These are phyloP conservation scores for Pseudogymnoascus sp. DNA, from an alignment of 2,329 filamentous ascomycete genomes.

Conservation along the genomic window DNA sequence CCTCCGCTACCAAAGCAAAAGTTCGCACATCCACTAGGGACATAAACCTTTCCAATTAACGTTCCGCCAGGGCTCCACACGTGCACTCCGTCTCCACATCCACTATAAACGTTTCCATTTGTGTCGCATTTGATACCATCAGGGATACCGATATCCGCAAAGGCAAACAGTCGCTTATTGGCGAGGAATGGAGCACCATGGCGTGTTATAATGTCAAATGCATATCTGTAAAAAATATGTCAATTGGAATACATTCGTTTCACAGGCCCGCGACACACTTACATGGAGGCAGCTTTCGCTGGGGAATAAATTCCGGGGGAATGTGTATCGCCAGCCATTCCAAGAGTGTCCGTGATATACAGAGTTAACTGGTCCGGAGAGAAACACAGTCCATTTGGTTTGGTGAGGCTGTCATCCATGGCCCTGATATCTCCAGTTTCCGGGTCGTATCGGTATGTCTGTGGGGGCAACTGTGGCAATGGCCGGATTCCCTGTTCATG, in stretches of 20 bases:
- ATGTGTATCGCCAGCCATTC: constrained; percentile 21
- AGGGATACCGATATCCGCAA: constrained; percentile 42
- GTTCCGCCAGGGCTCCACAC: constrained; percentile 42
- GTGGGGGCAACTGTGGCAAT: constrained; percentile 42
- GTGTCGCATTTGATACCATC: constrained; percentile 51
- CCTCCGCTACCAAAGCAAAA: constrained; percentile 24
- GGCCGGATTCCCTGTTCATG: constrained; percentile 50
- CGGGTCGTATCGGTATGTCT: constrained; percentile 50
- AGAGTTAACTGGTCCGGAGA: constrained; percentile 42
- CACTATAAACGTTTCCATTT: constrained; percentile 46
- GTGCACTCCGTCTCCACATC: constrained; percentile 45
- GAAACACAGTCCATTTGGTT: constrained; percentile 50
- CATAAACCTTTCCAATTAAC: constrained; percentile 41
- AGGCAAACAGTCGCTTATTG: constrained; percentile 42
- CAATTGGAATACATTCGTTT: neutral
- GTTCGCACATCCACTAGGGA: constrained; percentile 21
- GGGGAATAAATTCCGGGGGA: constrained; percentile 10
- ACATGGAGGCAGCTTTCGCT: constrained; percentile 12
- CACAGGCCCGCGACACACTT: neutral
- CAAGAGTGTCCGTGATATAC: constrained; percentile 50
- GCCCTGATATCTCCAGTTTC: constrained; percentile 41
- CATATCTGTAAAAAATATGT: constrained; percentile 14
- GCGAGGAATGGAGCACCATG: constrained; percentile 16
- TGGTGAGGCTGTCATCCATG: constrained; percentile 48
- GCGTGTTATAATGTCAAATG: constrained; percentile 16